phyloP scores from a whole-genome alignment of 1,139 yeast species.

The Blastobotrys persicus region DNA sequence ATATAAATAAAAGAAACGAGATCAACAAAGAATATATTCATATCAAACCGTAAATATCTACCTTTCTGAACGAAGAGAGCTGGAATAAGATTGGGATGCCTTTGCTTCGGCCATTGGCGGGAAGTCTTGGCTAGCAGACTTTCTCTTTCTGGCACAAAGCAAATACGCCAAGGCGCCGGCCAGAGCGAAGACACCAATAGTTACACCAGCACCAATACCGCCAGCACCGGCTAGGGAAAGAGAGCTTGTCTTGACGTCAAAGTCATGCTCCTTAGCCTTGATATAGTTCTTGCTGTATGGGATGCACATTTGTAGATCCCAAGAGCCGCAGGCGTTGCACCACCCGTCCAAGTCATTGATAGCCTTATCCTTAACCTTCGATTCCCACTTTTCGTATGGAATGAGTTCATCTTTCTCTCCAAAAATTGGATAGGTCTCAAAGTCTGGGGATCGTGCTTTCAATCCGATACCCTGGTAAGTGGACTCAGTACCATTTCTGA shows the following conservation, averaged over 20 bases:
- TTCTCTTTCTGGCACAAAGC: slow-evolving; percentile 13
- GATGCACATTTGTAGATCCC: slow-evolving; percentile 34
- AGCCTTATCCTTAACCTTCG: slow-evolving; percentile 30
- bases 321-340: slow-evolving; percentile 41
- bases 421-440: slow-evolving; percentile 40
- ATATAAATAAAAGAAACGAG: not conserved
- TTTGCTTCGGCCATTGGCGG: slow-evolving; percentile 8
- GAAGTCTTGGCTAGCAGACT: not conserved
- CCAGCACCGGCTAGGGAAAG: slow-evolving; percentile 45
- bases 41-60: not conserved
- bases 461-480: slow-evolving; percentile 23
- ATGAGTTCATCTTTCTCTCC: slow-evolving; percentile 34
- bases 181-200: slow-evolving; percentile 41
- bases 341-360: slow-evolving; percentile 36
- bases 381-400: slow-evolving; percentile 39
- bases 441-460: slow-evolving; percentile 11
- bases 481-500: slow-evolving; percentile 44
- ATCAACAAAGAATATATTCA: too few relatives aligned
- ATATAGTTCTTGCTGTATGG: slow-evolving; percentile 31
- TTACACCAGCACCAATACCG: slow-evolving; percentile 52
- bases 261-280: slow-evolving; percentile 26
- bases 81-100: slow-evolving; percentile 1
- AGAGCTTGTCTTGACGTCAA: slow-evolving; percentile 28
- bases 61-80: not conserved
- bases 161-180: slow-evolving; percentile 22